Conservation (phyloP, 2,329 filamentous ascomycete species). For the Fusarium cyanostomum region DNA sequence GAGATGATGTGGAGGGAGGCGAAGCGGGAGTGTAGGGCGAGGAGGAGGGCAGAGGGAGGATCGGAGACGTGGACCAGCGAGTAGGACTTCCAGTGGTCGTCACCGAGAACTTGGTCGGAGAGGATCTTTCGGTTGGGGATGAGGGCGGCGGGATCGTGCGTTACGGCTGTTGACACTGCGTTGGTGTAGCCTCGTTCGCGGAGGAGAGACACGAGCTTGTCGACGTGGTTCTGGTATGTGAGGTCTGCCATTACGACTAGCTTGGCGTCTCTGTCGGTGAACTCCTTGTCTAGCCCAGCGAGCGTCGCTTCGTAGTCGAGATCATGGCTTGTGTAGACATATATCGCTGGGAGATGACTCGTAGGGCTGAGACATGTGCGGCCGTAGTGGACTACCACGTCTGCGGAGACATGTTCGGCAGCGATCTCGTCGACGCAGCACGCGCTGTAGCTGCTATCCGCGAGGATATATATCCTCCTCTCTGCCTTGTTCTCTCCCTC, state of each 20-base stretch:
- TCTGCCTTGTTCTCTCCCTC: slow-evolving; percentile 14
- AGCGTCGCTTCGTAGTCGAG: slow-evolving; percentile 69
- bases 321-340: slow-evolving; percentile 82
- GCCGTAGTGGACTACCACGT: slow-evolving; percentile 94
- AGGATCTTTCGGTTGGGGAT: slow-evolving; percentile 83
- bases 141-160: slow-evolving; percentile 79
- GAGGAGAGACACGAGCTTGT: slow-evolving; percentile 64
- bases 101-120: slow-evolving; percentile 53
- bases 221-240: slow-evolving; percentile 81
- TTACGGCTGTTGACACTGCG: slow-evolving; percentile 74
- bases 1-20: slow-evolving; percentile 81
- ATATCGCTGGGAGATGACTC: slow-evolving; percentile 84
- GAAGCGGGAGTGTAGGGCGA: slow-evolving; percentile 87
- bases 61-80: slow-evolving; percentile 86
- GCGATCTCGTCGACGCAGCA: slow-evolving; percentile 98
- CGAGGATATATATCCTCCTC: slow-evolving; percentile 78
- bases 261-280: slow-evolving; percentile 69
- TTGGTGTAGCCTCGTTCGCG: slow-evolving; percentile 72
- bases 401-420: slow-evolving; percentile 89
- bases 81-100: slow-evolving; percentile 68
- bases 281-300: slow-evolving; percentile 72
- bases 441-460: slow-evolving; percentile 94
- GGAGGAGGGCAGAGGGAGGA: slow-evolving; percentile 82
- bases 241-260: slow-evolving; percentile 90
- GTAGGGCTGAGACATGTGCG: slow-evolving; percentile 92